Evolutionary conservation across 2,329 filamentous ascomycete species (phyloP).

Genomic region (Botrytis squamosa): DNA sequence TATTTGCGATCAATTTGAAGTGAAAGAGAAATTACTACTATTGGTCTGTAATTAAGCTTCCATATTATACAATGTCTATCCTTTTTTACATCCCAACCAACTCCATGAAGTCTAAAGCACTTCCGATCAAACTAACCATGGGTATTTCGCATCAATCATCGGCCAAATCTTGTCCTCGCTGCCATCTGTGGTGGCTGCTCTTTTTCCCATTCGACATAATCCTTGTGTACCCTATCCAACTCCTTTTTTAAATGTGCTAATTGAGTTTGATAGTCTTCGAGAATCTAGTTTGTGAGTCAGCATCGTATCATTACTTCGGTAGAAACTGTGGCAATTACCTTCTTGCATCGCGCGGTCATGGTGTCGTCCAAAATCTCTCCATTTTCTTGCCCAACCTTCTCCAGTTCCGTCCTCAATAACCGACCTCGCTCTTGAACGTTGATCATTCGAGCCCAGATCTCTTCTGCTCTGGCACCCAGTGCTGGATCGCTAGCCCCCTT

Average conservation of each 20-base stretch:
- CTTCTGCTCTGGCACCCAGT: slow-evolving; percentile 72
- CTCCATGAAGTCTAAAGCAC: slow-evolving; percentile 18
- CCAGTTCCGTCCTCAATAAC: slow-evolving; percentile 70
- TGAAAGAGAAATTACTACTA: slow-evolving; percentile 11
- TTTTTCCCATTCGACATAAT: slow-evolving; percentile 54
- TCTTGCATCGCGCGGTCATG: slow-evolving; percentile 69
- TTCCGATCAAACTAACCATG: slow-evolving; percentile 19
- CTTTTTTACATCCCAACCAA: slow-evolving; percentile 20
- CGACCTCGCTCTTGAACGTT: slow-evolving; percentile 71
- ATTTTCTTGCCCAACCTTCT: slow-evolving; percentile 59
- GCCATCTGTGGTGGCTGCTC: slow-evolving; percentile 33
- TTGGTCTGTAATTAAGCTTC: slow-evolving; percentile 12
- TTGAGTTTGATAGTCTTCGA: slow-evolving; percentile 81
- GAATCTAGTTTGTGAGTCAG: slow-evolving; percentile 52
- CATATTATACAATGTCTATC: slow-evolving; percentile 21
- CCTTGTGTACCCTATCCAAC: slow-evolving; percentile 52
- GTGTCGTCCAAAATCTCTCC: slow-evolving; percentile 64
- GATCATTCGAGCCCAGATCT: slow-evolving; percentile 81
- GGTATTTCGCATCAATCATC: slow-evolving; percentile 23
- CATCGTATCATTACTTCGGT: background rate
- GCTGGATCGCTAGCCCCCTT: slow-evolving; percentile 71
- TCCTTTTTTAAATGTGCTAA: slow-evolving; percentile 71
- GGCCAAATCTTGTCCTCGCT: slow-evolving; percentile 12
- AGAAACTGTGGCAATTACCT: slow-evolving; percentile 51
- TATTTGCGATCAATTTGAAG: background rate